A percentile compares a stretch with the other conserved stretches of the same genome.
Conservation (phyloP, 176 grass and related monocot species). For the Aegilops speltoides region DNA sequence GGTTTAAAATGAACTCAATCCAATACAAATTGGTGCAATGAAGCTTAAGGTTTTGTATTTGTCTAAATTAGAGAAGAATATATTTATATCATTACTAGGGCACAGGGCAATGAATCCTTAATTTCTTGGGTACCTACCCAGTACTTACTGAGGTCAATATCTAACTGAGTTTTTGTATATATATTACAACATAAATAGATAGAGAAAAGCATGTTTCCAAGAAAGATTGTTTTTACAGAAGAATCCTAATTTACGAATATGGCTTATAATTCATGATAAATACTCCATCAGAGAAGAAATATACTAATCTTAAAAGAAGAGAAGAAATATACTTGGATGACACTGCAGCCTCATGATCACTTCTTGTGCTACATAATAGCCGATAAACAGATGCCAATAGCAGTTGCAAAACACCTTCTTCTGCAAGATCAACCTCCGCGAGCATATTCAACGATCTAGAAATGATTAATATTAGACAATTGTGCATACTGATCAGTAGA, state of each 20-base stretch:
- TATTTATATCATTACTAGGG: neutral
- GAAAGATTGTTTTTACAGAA: slow-evolving; percentile 24
- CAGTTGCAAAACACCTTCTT: slow-evolving; percentile 91
- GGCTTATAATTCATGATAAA: slow-evolving; percentile 4
- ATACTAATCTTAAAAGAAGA: slow-evolving; percentile 40
- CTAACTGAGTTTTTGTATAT: neutral
- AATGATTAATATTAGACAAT: slow-evolving; percentile 32
- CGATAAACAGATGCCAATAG: slow-evolving; percentile 76
- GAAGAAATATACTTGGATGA: slow-evolving; percentile 72
- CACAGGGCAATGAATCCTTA: neutral
- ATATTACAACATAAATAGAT: slow-evolving; percentile 6
- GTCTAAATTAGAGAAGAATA: slow-evolving; percentile 11
- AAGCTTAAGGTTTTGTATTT: slow-evolving; percentile 23
- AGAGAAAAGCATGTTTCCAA: neutral
- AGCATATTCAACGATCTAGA: slow-evolving; percentile 88
- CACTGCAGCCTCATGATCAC: slow-evolving; percentile 59
- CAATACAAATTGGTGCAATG: slow-evolving; percentile 5
- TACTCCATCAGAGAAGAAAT: slow-evolving; percentile 24
- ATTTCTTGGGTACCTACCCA: neutral
- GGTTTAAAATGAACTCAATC: neutral
- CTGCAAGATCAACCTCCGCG: slow-evolving; percentile 78
- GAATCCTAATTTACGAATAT: slow-evolving; percentile 19
- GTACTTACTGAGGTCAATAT: neutral
- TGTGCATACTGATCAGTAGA: slow-evolving; percentile 23
- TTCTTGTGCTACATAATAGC: slow-evolving; percentile 59